A percentile compares a stretch with the other conserved stretches of the same genome.
phyloP scores from a whole-genome alignment of 768 basidiomycete genomes.

The Rhizopogon roseolus region DNA sequence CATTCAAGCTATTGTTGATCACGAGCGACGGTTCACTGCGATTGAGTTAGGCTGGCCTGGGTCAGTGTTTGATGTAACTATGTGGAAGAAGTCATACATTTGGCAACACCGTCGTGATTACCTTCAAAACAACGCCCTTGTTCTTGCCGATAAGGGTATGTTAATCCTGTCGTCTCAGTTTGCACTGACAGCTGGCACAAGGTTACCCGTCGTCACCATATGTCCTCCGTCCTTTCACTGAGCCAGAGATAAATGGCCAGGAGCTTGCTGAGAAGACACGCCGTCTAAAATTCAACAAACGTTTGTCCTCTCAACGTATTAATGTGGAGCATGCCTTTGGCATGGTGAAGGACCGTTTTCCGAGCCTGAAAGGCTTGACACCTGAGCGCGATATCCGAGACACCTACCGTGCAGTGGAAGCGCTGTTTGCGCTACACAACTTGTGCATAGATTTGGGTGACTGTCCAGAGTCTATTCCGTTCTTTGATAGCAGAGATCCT shows the following conservation, averaged over 20 bases:
- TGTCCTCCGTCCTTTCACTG: conserved; percentile 19
- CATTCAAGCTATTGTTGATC: conserved; percentile 17
- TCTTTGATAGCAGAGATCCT: conserved; percentile 1
- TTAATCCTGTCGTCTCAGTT: neutral
- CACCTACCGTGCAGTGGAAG: conserved; percentile 15
- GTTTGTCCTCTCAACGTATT: conserved; percentile 15
- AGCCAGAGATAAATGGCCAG: conserved; percentile 11
- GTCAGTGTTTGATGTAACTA: conserved; percentile 11
- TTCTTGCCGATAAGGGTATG: conserved; percentile 14
- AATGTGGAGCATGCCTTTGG: conserved; percentile 28
- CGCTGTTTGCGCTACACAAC: conserved; percentile 20
- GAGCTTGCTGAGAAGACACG: neutral
- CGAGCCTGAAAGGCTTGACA: conserved; percentile 10
- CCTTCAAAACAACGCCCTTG: conserved; percentile 6
- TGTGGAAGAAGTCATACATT: conserved; percentile 14
- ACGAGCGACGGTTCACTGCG: conserved; percentile 7
- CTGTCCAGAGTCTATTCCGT: conserved; percentile 7
- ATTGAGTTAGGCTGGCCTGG: conserved; percentile 20
- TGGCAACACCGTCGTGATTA: conserved; percentile 7
- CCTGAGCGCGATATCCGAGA: conserved; percentile 12
- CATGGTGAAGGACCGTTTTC: conserved; percentile 24
- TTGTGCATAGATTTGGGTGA: conserved; percentile 16
- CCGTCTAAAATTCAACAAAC: conserved; percentile 14
- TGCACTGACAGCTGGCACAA: neutral
- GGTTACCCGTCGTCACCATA: conserved; percentile 21